Evolutionary conservation across 306 rosid species (phyloP), one percentile per base, ranked within the genome.

Genomic region (Canavalia ensiformis): DNA sequence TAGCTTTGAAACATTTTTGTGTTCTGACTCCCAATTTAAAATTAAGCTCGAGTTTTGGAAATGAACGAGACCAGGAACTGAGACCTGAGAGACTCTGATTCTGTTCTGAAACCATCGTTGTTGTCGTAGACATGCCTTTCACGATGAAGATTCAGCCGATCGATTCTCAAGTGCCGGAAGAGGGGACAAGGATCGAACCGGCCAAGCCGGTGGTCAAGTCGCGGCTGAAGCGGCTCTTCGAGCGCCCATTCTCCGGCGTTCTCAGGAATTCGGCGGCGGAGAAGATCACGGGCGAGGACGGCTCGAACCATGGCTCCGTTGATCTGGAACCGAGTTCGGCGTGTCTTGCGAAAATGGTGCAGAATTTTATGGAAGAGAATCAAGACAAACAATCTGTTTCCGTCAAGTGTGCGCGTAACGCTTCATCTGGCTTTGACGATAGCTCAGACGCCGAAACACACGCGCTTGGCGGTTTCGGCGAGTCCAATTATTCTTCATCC

Each of bases 101-200:
- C 50, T 64, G 59, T 33, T 51, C 44, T 25, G 52, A 8, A 63
- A 37, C 75, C 12, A 29, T 5, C 0, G 5, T 29, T 34, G 6
- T 69, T 5, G 13, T 59, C 52, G 84, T 74, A 6, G 9, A 35
- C 64, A 87, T 79, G 89, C 97, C 97, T 56, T 92, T 88, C 47
- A 78, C 92, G 0, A 91, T 91, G 97, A 95, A 91, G 88, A 90
- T 95, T 83, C 97, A 93, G 82, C 99, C 99, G 8, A 87, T 95
- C 42, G 93, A 93, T 78, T 89, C 74, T 55, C 85, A 78, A 82
- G 77, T 77, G 8, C 76, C 68, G 13, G 86, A 76, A 0, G 92
- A 85, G 66, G 81, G 75, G 74, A 57, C 69, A 25, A 76, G 81
- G 71, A 62, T 75, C 30, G 94, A 93, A 81, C 82, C 77, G 76